A percentile compares a stretch with the other conserved stretches of the same genome.
phyloP scores from a whole-genome alignment of 371 early-diverging fungal species.

The Saksenaea vasiformis region DNA sequence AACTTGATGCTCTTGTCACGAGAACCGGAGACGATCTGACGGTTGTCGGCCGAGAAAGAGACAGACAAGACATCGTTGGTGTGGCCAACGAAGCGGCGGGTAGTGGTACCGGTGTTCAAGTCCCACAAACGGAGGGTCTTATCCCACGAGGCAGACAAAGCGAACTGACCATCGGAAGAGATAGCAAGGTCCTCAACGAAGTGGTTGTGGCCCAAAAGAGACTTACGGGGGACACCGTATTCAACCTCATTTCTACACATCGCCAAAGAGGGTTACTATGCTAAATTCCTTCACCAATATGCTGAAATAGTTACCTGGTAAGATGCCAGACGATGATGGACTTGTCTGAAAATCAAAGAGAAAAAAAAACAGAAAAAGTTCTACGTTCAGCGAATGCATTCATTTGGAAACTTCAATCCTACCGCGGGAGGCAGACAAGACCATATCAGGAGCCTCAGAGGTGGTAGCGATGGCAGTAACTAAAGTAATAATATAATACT shows the following conservation, averaged over 20 bases:
- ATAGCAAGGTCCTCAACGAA: slow-evolving; percentile 94
- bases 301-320: slow-evolving; percentile 48
- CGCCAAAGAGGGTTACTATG: not conserved
- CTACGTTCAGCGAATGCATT: not conserved
- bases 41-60: slow-evolving; percentile 97
- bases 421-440: slow-evolving; percentile 94
- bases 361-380: slow-evolving; percentile 1
- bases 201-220: slow-evolving; percentile 94
- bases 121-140: slow-evolving; percentile 97
- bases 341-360: slow-evolving; percentile 66
- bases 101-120: slow-evolving; percentile 86
- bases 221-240: slow-evolving; percentile 87
- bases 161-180: slow-evolving; percentile 95
- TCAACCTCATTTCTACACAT: slow-evolving; percentile 70
- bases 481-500: slow-evolving; percentile 6
- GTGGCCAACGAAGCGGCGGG: slow-evolving; percentile 94
- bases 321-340: slow-evolving; percentile 93
- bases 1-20: slow-evolving; percentile 98
- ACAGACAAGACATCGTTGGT: slow-evolving; percentile 94
- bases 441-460: slow-evolving; percentile 89
- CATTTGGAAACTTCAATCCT: slow-evolving; percentile 8
- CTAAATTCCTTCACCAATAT: no score
- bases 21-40: slow-evolving; percentile 94
- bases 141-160: slow-evolving; percentile 96
- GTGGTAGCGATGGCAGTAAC: slow-evolving; percentile 96